Conservation (phyloP, 1,284 basidiomycete genomes). For the Cutaneotrichosporon curvatum region DNA sequence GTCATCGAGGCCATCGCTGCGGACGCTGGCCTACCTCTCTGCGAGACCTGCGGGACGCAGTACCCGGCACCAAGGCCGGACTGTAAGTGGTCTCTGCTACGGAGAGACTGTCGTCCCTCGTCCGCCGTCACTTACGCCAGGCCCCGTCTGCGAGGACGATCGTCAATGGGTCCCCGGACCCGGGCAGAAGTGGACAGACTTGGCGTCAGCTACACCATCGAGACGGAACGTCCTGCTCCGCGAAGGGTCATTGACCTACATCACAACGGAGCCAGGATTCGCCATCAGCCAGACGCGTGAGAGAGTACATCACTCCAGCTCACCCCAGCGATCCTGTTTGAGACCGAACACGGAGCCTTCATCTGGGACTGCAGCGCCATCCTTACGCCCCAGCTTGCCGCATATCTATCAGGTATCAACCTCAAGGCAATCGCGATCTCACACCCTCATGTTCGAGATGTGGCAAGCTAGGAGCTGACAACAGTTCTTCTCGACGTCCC, state of each 20-base stretch:
- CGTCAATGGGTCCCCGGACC: slow-evolving; percentile 36
- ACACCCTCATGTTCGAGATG: slow-evolving; percentile 39
- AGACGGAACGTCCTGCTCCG: slow-evolving; percentile 19
- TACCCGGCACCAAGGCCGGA: slow-evolving; percentile 20
- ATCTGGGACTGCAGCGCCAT: slow-evolving; percentile 44
- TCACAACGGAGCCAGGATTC: slow-evolving; percentile 33
- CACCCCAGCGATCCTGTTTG: slow-evolving; percentile 37
- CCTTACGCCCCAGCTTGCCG: slow-evolving; percentile 29
- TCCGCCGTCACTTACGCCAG: slow-evolving; percentile 8
- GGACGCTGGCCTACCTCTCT: slow-evolving; percentile 38
- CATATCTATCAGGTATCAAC: slow-evolving; percentile 22
- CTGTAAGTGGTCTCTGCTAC: slow-evolving; percentile 26
- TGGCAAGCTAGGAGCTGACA: background rate
- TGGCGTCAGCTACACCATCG: slow-evolving; percentile 21
- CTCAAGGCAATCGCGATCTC: slow-evolving; percentile 42
- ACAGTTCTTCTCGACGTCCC: slow-evolving; percentile 43
- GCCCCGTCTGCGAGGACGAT: slow-evolving; percentile 34
- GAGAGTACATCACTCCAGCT: slow-evolving; percentile 8
- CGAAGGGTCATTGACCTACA: slow-evolving; percentile 33
- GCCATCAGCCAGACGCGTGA: slow-evolving; percentile 43
- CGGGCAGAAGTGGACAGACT: slow-evolving; percentile 40
- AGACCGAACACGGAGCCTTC: slow-evolving; percentile 32
- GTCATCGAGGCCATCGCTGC: slow-evolving; percentile 25
- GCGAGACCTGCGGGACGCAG: slow-evolving; percentile 42
- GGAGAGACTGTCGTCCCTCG: background rate